Evolutionary conservation across 73 alveolate species (phyloP), one percentile per base, ranked within the genome.

Genomic region (Symbiodinium pilosum): DNA sequence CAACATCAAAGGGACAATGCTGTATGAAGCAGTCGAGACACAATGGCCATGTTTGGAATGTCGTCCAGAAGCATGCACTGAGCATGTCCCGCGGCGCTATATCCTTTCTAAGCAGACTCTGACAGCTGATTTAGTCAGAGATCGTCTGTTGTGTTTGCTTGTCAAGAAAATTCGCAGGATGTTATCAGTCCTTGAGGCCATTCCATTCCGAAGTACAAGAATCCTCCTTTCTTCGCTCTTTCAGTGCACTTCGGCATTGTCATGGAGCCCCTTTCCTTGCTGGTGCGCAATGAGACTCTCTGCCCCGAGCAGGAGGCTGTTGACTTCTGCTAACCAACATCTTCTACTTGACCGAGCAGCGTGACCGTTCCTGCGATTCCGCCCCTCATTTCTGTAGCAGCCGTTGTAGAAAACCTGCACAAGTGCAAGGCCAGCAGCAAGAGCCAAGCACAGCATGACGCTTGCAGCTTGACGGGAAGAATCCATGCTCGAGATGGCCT

Each of bases 21-120:
- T n/a, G n/a, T 18, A 54, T 54, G 32, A 54, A 30, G 41, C 41
- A n/a, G 84, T 39, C 84, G 16, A 4, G 84, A 39, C 84, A n/a
- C 84, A 1, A n/a, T 30, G 43, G 24, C 16, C 84, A 69, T 69
- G 38, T 24, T n/a, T 24, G 84, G 84, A 24, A 69, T n/a, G 2
- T 69, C 84, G 84, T 69, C 84, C 30, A 69, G 84, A 36, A n/a
- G 36, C 84, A 69, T 69, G 84, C 84, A 69, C 34, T 69, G 41
- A 11, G 84, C 84, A 21, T 69, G 41, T n/a, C 84, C 84, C 24
- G 84, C 39, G 16, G 24, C n/a, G 28, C 41, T 28, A n/a, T 69
- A 69, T 26, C 84, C 84, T 69, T n/a, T n/a, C n/a, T n/a, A n/a
- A n/a, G n/a, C n/a, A n/a, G n/a, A n/a, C n/a, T n/a, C n/a, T n/a